A percentile compares a stretch with the other conserved stretches of the same genome.
Conservation (phyloP, 495 filamentous ascomycete genomes). For the Trichoderma parareesei region DNA sequence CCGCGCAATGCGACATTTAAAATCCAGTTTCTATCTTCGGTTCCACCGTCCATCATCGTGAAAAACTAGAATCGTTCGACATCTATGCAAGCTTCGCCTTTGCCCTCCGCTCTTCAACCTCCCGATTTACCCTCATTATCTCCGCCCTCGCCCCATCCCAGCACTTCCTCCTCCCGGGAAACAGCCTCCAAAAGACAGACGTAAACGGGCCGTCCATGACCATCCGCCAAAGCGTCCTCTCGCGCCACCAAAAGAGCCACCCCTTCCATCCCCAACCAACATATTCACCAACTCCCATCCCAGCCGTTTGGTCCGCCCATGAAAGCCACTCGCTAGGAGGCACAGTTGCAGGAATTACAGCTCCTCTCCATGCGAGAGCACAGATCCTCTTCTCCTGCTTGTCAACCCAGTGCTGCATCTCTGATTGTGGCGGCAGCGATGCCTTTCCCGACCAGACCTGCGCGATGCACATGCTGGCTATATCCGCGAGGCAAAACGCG, state of each 20-base stretch:
- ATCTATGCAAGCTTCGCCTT: neutral
- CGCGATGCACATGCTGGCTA: constrained; percentile 23
- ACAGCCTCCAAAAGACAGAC: neutral
- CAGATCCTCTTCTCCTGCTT: constrained; percentile 13
- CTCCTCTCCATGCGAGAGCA: constrained; percentile 6
- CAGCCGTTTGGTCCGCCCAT: constrained; percentile 14
- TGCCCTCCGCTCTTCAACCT: neutral
- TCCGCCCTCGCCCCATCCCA: constrained; percentile 5
- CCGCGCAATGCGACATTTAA: too few relatives aligned
- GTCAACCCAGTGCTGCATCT: constrained; percentile 23
- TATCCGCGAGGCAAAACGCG: constrained; percentile 15
- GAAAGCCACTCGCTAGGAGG: neutral
- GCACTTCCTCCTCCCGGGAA: neutral
- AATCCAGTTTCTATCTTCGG: too few relatives aligned
- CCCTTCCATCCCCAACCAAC: constrained; percentile 18
- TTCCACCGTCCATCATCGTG: too few relatives aligned
- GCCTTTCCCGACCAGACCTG: constrained; percentile 21
- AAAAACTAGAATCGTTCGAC: neutral
- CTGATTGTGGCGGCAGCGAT: constrained; percentile 16
- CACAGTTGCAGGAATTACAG: neutral
- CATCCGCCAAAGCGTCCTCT: constrained; percentile 18
- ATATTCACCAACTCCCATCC: constrained; percentile 21
- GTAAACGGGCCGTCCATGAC: constrained; percentile 6
- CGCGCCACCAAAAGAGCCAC: constrained; percentile 23
- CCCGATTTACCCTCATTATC: constrained; percentile 1